Percentiles rank a stretch among this genome's conserved stretches.
These are phyloP conservation scores for Dipodascus albidus DNA, from an alignment of 805 yeast species.

Conservation along the genomic window DNA sequence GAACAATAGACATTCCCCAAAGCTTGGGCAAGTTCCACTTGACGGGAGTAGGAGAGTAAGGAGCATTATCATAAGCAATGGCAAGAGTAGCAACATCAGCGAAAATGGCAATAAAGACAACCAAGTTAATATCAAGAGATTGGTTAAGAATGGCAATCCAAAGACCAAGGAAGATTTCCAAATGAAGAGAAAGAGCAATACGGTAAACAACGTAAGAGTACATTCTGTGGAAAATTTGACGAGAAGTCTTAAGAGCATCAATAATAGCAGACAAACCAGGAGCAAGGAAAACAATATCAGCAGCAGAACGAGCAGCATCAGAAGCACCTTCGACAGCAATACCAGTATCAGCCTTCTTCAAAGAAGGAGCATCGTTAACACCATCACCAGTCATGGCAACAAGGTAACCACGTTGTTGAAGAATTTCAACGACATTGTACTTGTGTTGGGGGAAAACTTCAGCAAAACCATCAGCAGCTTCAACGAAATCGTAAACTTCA, in stretches of 20 bases:
- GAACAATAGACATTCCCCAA: conserved; percentile 69
- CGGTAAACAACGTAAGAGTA: conserved; percentile 96
- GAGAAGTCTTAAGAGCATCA: conserved; percentile 70
- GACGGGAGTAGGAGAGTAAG: conserved; percentile 84
- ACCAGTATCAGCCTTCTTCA: conserved; percentile 74
- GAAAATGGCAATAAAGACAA: conserved; percentile 93
- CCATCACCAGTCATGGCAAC: conserved; percentile 67
- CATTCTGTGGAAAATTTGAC: conserved; percentile 99
- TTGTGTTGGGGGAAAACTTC: conserved; percentile 61
- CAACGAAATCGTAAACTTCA: conserved; percentile 55
- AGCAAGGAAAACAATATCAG: conserved; percentile 37
- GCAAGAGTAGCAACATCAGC: conserved; percentile 77
- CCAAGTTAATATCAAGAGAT: conserved; percentile 77
- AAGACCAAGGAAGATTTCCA: conserved; percentile 88
- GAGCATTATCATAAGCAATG: conserved; percentile 88
- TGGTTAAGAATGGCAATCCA: conserved; percentile 92
- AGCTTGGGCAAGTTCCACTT: conserved; percentile 94
- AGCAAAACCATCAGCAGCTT: conserved; percentile 91
- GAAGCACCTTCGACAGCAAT: conserved; percentile 56
- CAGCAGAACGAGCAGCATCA: conserved; percentile 36
- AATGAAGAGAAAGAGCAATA: conserved; percentile 89
- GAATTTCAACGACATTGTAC: conserved; percentile 54
- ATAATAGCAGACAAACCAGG: conserved; percentile 53
- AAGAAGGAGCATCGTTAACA: conserved; percentile 58
- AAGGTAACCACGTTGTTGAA: conserved; percentile 52